Evolutionary conservation across 129 eudicot genomes (phyloP).

Genomic region (Oenanthe sinensis): DNA sequence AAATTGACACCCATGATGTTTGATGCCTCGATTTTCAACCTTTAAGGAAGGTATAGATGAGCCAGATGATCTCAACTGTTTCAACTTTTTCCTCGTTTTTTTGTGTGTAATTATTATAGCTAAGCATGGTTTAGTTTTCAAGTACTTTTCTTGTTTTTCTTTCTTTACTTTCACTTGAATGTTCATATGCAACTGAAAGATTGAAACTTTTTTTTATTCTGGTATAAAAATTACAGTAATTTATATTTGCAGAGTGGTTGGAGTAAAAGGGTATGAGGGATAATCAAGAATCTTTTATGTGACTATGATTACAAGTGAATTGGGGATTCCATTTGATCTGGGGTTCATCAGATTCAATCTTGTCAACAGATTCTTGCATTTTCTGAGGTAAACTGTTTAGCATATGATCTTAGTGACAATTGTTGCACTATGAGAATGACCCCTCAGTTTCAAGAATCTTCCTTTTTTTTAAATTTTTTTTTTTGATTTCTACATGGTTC

Average conservation of each 20-base stretch:
- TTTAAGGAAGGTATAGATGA: slow-evolving; percentile 14
- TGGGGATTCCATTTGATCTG: slow-evolving; percentile 30
- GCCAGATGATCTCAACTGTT: slow-evolving; percentile 6
- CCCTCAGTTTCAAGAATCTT: slow-evolving; percentile 22
- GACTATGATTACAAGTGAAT: slow-evolving; percentile 38
- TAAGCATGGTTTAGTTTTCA: slow-evolving; percentile 26
- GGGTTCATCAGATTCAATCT: slow-evolving; percentile 42
- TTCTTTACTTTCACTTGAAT: slow-evolving; percentile 13
- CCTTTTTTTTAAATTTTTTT: neutral
- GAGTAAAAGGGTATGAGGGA: slow-evolving; percentile 27
- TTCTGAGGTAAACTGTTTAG: slow-evolving; percentile 35
- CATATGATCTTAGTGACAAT: slow-evolving; percentile 3
- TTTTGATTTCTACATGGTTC: neutral
- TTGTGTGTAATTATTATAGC: neutral
- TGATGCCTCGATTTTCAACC: slow-evolving; percentile 4
- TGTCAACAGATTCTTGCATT: slow-evolving; percentile 37
- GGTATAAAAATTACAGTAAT: neutral
- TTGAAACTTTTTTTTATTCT: neutral
- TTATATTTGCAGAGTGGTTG: slow-evolving; percentile 9
- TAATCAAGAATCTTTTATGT: slow-evolving; percentile 29
- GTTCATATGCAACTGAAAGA: slow-evolving; percentile 16
- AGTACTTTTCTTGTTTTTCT: slow-evolving; percentile 14
- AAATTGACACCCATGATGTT: neutral
- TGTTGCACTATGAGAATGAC: slow-evolving; percentile 14
- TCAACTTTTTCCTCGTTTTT: neutral